Evolutionary conservation across 2,329 filamentous ascomycete genomes (phyloP).

Genomic region (Coniochaeta sp.): DNA sequence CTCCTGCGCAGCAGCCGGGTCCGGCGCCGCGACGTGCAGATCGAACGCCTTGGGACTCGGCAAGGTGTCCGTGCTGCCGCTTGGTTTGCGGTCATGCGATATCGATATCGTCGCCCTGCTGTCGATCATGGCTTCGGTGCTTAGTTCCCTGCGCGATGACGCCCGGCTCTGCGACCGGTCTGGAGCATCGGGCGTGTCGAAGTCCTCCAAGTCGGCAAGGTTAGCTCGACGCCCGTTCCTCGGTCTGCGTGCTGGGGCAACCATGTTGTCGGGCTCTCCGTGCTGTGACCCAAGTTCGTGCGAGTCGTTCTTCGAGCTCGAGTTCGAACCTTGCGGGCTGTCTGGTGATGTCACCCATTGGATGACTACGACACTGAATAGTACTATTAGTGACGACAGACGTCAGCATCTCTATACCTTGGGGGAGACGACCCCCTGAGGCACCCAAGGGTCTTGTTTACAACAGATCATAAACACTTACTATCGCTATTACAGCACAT

Average conservation of each 20-base stretch:
- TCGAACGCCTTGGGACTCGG: neutral
- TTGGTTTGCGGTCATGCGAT: neutral
- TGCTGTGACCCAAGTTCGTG: neutral
- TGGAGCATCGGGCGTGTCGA: neutral
- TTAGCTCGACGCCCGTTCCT: neutral
- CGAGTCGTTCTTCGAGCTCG: neutral
- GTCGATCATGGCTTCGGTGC: slow-evolving; percentile 1
- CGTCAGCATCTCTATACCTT: neutral
- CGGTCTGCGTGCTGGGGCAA: neutral
- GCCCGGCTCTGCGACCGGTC: neutral
- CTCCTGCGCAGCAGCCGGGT: neutral
- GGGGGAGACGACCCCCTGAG: neutral
- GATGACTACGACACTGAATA: slow-evolving; percentile 47
- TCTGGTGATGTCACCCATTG: slow-evolving; percentile 50
- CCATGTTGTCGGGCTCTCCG: neutral
- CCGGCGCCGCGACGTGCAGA: neutral
- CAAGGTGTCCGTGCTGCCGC: neutral
- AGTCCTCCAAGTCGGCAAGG: neutral
- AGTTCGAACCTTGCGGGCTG: neutral
- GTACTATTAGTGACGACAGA: slow-evolving; percentile 9
- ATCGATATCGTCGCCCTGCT: neutral
- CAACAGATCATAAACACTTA: no score
- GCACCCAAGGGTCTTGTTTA: neutral
- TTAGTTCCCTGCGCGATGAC: neutral
- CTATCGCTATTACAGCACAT: slow-evolving; percentile 59